Evolutionary conservation across 2,329 filamentous ascomycete genomes (phyloP), one percentile per base, ranked within the genome.

Genomic region (Cladosporium colombiae): DNA sequence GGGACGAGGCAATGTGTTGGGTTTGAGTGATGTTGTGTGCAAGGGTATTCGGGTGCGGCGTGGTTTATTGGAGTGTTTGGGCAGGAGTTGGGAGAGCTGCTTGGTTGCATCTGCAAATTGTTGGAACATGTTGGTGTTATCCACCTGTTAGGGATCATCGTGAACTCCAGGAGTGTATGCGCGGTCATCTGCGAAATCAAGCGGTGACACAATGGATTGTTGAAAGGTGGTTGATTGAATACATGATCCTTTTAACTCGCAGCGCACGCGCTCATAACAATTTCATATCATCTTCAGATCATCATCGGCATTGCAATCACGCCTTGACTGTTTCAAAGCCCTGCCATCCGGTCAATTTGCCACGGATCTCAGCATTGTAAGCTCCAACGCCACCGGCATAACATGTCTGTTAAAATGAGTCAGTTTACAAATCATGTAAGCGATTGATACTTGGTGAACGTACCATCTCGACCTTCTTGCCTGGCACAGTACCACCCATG

Each of bases 351-450:
- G 69, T 69, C 50, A 75, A 55, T 13, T 68, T 70, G n/a, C 64
- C 64, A 25, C 73, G 61, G 53, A 75, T 75, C 44, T 75, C 73
- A 46, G 70, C 68, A 10, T 67, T 67, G 62, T 76, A 75, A 10
- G 69, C 69, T 52, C 68, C 67, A 21, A 72, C 50, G 40, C 74
- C 73, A 18, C 73, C 74, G n/a, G 73, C 70, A 59, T 75, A 75
- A 61, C 70, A 71, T 21, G 69, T 70, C 60, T 62, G 21, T 27
- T 3, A 31, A 0, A 18, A 55, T 1, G 63, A 68, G 70, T 71
- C 73, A 64, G 74, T n/a, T n/a, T n/a, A n/a, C n/a, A 1, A 8
- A 21, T 14, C 16, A 5, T 16, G n/a, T n/a, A n/a, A n/a, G n/a
- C n/a, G n/a, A n/a, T n/a, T n/a, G n/a, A n/a, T n/a, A n/a, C 18